A percentile compares a stretch with the other conserved stretches of the same genome.
Evolutionary conservation across 352 stramenopile genomes (phyloP).

Genomic region (Globisporangium yorkense): DNA sequence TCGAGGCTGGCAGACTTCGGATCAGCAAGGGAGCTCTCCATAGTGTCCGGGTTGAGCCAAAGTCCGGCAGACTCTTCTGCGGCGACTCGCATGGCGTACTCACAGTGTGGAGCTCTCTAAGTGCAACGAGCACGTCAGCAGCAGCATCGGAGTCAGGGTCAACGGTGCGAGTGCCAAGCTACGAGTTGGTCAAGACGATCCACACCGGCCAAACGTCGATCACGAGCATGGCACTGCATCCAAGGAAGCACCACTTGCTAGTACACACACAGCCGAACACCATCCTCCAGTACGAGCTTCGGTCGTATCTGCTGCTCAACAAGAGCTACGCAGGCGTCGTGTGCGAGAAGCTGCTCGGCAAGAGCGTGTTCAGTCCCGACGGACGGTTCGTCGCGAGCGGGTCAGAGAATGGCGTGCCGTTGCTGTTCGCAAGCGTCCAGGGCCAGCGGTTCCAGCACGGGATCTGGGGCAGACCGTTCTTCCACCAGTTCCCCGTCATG

Average conservation of each 20-base stretch:
- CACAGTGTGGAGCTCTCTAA: slow-evolving; percentile 31
- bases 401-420: slow-evolving; percentile 53
- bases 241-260: slow-evolving; percentile 58
- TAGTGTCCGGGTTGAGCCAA: slow-evolving; percentile 41
- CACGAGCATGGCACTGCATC: slow-evolving; percentile 53
- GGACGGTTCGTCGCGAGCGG: slow-evolving; percentile 55
- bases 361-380: slow-evolving; percentile 57
- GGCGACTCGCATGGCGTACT: slow-evolving; percentile 43
- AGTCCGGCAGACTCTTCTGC: slow-evolving; percentile 44
- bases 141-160: neutral
- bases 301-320: slow-evolving; percentile 68
- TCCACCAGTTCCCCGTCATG: slow-evolving; percentile 36
- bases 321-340: slow-evolving; percentile 52
- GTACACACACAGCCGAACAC: slow-evolving; percentile 54
- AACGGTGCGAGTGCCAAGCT: slow-evolving; percentile 4
- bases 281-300: slow-evolving; percentile 68
- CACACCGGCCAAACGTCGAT: slow-evolving; percentile 40
- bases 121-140: neutral
- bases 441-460: slow-evolving; percentile 34
- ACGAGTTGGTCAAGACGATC: slow-evolving; percentile 46
- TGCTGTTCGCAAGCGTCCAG: slow-evolving; percentile 48
- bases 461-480: slow-evolving; percentile 57
- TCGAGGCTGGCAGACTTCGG: slow-evolving; percentile 1
- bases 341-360: slow-evolving; percentile 39
- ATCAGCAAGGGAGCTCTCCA: slow-evolving; percentile 39